Conservation (phyloP, 257 asterid species). For the Coffea canephora region DNA sequence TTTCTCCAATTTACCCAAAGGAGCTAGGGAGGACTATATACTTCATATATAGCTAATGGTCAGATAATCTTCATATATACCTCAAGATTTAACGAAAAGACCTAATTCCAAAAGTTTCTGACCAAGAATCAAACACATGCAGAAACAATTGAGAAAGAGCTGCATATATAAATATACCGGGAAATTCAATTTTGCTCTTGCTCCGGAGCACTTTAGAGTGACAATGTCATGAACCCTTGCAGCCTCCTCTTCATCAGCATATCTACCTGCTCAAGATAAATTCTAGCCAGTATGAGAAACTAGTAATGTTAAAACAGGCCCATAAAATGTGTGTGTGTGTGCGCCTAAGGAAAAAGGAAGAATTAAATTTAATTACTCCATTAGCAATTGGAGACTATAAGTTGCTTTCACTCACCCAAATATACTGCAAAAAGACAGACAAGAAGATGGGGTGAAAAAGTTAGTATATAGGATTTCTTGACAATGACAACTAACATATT, state of each 20-base stretch:
- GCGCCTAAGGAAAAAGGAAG: neutral
- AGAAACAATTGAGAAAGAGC: neutral
- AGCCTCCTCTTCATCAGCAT: neutral
- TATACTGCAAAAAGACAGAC: neutral
- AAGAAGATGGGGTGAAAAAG: neutral
- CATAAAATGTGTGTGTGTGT: neutral
- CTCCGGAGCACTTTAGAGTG: neutral
- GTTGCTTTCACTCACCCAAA: neutral
- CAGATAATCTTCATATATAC: no score
- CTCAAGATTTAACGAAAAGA: no score
- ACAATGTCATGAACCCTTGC: constrained; percentile 8
- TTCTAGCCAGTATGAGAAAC: neutral
- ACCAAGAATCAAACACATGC: neutral
- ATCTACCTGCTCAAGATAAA: neutral
- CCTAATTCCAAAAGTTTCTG: no score
- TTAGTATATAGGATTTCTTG: neutral
- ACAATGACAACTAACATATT: neutral
- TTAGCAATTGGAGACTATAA: neutral
- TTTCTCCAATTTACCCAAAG: no score
- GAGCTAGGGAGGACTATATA: no score
- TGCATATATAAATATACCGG: neutral
- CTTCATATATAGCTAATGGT: no score
- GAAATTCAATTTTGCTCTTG: neutral
- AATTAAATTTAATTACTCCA: neutral
- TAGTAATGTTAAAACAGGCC: neutral